Conservation (phyloP, 768 basidiomycete species). For the Amanita polypyramis region DNA sequence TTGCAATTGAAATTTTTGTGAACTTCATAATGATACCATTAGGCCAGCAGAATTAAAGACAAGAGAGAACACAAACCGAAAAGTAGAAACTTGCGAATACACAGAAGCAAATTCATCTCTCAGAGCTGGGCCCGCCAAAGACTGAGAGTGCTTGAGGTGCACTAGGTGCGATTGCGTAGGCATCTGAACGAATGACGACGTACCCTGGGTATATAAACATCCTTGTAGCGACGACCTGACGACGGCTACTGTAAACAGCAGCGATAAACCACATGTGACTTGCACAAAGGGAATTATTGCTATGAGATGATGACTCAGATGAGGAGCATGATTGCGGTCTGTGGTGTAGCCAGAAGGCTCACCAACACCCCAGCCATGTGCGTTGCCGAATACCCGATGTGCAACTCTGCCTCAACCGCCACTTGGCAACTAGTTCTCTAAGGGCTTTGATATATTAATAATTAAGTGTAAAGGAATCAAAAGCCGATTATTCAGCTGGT, state of each 20-base stretch:
- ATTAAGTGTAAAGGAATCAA: no score
- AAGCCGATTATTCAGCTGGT: no score
- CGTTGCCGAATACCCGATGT: no score
- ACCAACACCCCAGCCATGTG: no score
- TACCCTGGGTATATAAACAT: not conserved
- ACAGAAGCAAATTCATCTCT: constrained; percentile 23
- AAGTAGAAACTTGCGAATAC: constrained; percentile 37
- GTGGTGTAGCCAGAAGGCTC: no score
- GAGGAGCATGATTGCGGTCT: no score
- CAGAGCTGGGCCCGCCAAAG: constrained; percentile 23
- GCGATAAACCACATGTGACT: no score
- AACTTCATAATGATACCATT: constrained; percentile 11
- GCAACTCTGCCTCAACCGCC: no score
- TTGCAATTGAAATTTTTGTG: constrained; percentile 47
- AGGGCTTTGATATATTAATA: no score
- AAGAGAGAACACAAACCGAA: constrained; percentile 27
- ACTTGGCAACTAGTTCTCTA: no score
- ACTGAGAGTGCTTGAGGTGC: constrained; percentile 15
- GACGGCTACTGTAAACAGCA: not conserved
- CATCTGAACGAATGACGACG: constrained; percentile 5
- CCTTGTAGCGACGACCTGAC: not conserved
- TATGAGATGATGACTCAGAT: no score
- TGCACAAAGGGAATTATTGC: not conserved
- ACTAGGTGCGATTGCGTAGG: constrained; percentile 13
- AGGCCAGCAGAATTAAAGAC: not conserved